Evolutionary conservation across 2,329 filamentous ascomycete genomes (phyloP).

Genomic region (Neofusicoccum umdonicola): DNA sequence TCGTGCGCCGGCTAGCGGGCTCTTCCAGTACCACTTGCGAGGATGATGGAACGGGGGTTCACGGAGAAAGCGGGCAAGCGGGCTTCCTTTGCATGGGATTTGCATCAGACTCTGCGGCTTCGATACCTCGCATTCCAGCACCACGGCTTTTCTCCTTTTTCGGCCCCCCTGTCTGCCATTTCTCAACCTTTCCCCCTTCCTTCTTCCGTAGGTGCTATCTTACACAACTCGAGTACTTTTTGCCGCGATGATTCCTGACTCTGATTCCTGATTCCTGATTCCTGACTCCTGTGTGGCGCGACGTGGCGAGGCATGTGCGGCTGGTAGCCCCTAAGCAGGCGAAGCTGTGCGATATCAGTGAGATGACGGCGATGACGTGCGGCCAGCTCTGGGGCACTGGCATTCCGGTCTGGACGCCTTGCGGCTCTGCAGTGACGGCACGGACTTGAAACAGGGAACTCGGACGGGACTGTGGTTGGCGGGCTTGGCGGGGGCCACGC

Average conservation of each 20-base stretch:
- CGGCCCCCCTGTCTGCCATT: constrained; percentile 4
- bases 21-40: constrained; percentile 10
- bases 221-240: constrained; percentile 3
- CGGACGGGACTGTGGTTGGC: not conserved
- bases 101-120: constrained; percentile 17
- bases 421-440: constrained; percentile 9
- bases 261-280: too few species aligned
- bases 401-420: constrained; percentile 7
- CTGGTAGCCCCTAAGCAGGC: not conserved
- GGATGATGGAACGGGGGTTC: constrained; percentile 7
- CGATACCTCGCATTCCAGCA: constrained; percentile 17
- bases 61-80: constrained; percentile 15
- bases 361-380: constrained; percentile 5
- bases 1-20: constrained; percentile 1
- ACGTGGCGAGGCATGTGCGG: not conserved
- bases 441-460: constrained; percentile 2
- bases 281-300: too few species aligned
- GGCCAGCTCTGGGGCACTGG: not conserved
- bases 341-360: not conserved
- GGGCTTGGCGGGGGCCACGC: not conserved
- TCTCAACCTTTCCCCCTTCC: constrained; percentile 2
- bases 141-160: constrained; percentile 12
- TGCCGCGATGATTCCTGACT: not conserved
- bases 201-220: constrained; percentile 5
- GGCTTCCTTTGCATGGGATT: constrained; percentile 17